Evolutionary conservation across 164 flowering plant genomes (phyloP).

Genomic region (Liriodendron chinense): DNA sequence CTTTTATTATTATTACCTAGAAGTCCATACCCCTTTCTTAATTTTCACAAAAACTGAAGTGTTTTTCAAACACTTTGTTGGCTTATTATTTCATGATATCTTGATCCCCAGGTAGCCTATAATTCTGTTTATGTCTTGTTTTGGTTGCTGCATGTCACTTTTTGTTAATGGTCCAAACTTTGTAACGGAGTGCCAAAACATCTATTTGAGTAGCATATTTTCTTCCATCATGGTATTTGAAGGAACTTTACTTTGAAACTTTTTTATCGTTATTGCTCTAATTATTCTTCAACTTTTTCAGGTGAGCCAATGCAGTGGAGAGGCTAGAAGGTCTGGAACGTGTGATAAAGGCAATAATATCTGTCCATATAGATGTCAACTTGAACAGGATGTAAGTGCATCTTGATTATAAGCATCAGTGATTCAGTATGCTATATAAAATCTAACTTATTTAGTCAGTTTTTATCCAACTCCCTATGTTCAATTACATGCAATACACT

Average conservation of each 20-base stretch:
- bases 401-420: background rate
- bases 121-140: background rate
- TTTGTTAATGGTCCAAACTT: background rate
- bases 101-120: background rate
- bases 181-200: background rate
- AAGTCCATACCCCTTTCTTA: background rate
- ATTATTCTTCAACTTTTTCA: conserved; percentile 5
- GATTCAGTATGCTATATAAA: background rate
- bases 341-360: conserved; percentile 19
- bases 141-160: background rate
- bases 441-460: no score
- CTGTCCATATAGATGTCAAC: conserved; percentile 46
- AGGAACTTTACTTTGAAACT: background rate
- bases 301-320: conserved; percentile 24
- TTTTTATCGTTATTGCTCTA: background rate
- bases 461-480: no score
- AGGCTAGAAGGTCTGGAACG: conserved; percentile 22
- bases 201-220: background rate
- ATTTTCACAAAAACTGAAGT: background rate
- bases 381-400: conserved; percentile 66
- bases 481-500: no score
- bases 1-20: background rate
- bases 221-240: background rate
- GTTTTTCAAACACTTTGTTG: background rate
- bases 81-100: background rate